Conservation (phyloP, 2,329 filamentous ascomycete genomes). For the Myrmaecium sp. region DNA sequence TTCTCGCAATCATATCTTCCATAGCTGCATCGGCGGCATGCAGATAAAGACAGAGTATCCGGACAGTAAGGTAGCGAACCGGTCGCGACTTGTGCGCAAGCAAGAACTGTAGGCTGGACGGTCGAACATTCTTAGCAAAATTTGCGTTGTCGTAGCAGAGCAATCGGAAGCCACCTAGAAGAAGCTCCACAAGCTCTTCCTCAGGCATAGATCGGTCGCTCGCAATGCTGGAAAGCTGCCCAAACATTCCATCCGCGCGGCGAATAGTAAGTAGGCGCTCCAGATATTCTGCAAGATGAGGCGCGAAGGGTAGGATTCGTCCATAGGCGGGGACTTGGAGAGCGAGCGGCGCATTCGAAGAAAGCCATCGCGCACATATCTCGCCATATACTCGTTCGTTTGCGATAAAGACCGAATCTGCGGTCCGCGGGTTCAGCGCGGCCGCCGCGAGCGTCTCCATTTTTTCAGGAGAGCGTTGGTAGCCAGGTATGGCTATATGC, state of each 20-base stretch:
- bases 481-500: neutral
- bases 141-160: conserved; percentile 55
- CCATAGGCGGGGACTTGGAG: conserved; percentile 52
- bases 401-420: conserved; percentile 55
- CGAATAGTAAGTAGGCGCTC: conserved; percentile 32
- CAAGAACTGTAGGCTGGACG: conserved; percentile 49
- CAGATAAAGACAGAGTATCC: conserved; percentile 64
- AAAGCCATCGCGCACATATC: conserved; percentile 64
- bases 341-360: conserved; percentile 19
- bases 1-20: conserved; percentile 50
- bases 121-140: conserved; percentile 49
- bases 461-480: conserved; percentile 6
- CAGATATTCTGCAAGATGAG: conserved; percentile 59
- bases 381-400: conserved; percentile 67
- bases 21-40: conserved; percentile 64
- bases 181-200: conserved; percentile 24
- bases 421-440: conserved; percentile 52
- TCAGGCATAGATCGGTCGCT: conserved; percentile 20
- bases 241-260: too few relatives aligned
- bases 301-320: conserved; percentile 64
- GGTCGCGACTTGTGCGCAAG: conserved; percentile 41
- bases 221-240: too few relatives aligned
- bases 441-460: conserved; percentile 22
- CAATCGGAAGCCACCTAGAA: conserved; percentile 63
- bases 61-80: conserved; percentile 66